phyloP scores from a whole-genome alignment of 2,329 filamentous ascomycete genomes.

The Pseudogymnoascus sp. region DNA sequence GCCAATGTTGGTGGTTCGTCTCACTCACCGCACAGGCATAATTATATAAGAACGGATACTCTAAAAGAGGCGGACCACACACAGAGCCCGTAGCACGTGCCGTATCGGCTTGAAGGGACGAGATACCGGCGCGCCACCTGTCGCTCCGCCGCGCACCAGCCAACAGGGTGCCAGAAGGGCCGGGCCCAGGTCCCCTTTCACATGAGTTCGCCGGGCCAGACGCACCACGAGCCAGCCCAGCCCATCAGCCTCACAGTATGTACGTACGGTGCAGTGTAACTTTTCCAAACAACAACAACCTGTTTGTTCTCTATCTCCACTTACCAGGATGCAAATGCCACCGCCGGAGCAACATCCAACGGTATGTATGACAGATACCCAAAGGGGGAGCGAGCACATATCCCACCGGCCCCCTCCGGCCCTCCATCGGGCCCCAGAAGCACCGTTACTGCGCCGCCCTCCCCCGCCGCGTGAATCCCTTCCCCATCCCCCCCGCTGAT shows the following conservation, averaged over 20 bases:
- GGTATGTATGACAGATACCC: background rate
- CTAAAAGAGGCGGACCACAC: background rate
- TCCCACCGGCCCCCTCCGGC: background rate
- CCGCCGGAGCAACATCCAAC: background rate
- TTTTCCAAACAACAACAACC: background rate
- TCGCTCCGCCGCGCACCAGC: background rate
- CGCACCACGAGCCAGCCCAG: no score
- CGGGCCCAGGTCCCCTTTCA: background rate
- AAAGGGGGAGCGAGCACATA: background rate
- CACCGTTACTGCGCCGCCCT: background rate
- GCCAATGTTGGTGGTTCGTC: background rate
- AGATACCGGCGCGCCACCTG: background rate
- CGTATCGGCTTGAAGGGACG: constrained; percentile 1
- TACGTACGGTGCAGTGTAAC: background rate
- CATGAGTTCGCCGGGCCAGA: background rate
- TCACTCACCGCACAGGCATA: background rate
- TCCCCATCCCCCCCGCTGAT: background rate
- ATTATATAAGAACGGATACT: background rate
- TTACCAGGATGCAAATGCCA: background rate
- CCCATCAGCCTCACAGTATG: background rate
- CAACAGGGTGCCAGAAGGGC: background rate
- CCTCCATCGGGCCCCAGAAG: background rate
- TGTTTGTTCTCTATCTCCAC: background rate
- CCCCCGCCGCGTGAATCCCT: background rate
- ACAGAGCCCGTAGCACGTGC: background rate